Evolutionary conservation across 2,329 filamentous ascomycete genomes (phyloP).

Genomic region (Colletotrichum horii): DNA sequence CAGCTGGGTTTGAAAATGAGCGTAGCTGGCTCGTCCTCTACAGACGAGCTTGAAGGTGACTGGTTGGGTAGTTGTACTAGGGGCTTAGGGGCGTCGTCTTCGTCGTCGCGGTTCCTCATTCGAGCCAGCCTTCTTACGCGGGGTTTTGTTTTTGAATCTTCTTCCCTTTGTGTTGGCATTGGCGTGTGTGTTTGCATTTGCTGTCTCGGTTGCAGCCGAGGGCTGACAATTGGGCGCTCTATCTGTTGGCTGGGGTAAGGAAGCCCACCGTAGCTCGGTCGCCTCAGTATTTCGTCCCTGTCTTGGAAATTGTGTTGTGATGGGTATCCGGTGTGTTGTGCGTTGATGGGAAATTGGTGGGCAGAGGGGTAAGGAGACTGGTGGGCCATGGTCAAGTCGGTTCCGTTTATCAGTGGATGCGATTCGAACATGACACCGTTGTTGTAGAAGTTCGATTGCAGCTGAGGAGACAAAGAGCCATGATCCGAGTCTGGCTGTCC

Average conservation of each 20-base stretch:
- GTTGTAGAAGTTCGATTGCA: neutral
- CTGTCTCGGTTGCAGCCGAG: neutral
- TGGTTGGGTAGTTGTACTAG: neutral
- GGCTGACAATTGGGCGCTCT: neutral
- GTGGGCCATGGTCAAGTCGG: constrained; percentile 5
- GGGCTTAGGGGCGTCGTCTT: neutral
- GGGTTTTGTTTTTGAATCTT: neutral
- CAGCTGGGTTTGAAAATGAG: constrained; percentile 49
- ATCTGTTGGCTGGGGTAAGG: constrained; percentile 12
- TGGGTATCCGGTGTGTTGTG: neutral
- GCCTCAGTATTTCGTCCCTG: neutral
- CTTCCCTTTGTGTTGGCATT: neutral
- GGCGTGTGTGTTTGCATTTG: neutral
- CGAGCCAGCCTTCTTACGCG: neutral
- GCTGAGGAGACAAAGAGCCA: constrained; percentile 6
- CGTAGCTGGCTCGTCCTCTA: constrained; percentile 22
- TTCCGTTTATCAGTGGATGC: neutral
- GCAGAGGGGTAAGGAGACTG: neutral
- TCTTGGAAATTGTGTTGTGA: neutral
- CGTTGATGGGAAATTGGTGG: neutral
- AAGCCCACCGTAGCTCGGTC: neutral
- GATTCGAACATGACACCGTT: neutral
- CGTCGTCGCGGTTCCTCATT: neutral
- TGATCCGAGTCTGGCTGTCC: constrained; percentile 2
- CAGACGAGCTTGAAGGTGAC: neutral